A percentile compares a stretch with the other conserved stretches of the same genome.
Conservation (phyloP, 78 protist species). For the Dictyostelium capitatum region DNA sequence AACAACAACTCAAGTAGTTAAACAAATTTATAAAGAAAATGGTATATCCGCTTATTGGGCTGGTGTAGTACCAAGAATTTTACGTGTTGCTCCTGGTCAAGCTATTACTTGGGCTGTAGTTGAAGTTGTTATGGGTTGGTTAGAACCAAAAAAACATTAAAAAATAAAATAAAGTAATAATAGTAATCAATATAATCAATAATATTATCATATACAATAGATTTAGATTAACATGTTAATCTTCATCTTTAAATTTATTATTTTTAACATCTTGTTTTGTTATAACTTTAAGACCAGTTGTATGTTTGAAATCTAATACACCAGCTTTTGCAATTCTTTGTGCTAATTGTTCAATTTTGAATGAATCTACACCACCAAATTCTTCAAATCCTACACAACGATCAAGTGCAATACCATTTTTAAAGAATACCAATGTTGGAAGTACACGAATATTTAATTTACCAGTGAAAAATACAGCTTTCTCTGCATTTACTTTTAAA, state of each 20-base stretch:
- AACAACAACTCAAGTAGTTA: constrained; percentile 50
- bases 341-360: constrained; percentile 59
- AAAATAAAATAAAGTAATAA: background rate
- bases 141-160: constrained; percentile 14
- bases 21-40: constrained; percentile 44
- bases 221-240: no score
- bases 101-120: constrained; percentile 83
- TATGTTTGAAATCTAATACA: constrained; percentile 46
- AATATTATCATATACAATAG: no score
- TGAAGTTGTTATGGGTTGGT: constrained; percentile 45
- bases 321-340: constrained; percentile 64
- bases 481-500: constrained; percentile 80
- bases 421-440: constrained; percentile 88
- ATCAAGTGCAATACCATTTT: constrained; percentile 87
- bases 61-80: constrained; percentile 51
- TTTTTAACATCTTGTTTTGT: constrained; percentile 8
- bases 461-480: constrained; percentile 85
- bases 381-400: constrained; percentile 89
- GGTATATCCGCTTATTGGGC: constrained; percentile 76
- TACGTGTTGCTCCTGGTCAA: constrained; percentile 30
- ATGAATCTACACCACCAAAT: constrained; percentile 82
- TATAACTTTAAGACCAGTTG: constrained; percentile 30
- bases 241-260: constrained; percentile 9
- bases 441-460: constrained; percentile 81
- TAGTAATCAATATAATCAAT: background rate